These are phyloP conservation scores for Plasmodium gaboni DNA, from an alignment of 169 alveolate species.

Conservation along the genomic window DNA sequence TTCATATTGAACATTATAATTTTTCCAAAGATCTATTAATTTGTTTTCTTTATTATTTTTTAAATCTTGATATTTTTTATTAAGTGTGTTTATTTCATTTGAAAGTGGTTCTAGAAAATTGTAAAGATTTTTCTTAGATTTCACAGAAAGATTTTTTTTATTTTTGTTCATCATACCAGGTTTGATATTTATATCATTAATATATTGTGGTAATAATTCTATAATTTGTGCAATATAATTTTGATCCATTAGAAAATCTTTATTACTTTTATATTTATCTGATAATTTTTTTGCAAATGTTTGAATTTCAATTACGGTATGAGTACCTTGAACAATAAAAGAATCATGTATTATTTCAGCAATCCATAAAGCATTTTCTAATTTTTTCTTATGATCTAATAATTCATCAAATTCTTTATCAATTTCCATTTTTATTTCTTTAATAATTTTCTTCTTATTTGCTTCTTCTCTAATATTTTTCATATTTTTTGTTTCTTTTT, in stretches of 20 bases:
- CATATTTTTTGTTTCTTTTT: slow-evolving; percentile 71
- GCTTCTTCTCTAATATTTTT: slow-evolving; percentile 70
- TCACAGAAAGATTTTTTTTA: slow-evolving; percentile 43
- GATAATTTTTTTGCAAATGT: slow-evolving; percentile 51
- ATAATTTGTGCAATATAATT: slow-evolving; percentile 20
- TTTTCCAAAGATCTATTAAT: slow-evolving; percentile 67
- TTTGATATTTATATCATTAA: slow-evolving; percentile 43
- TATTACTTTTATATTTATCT: slow-evolving; percentile 62
- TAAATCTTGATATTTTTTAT: slow-evolving; percentile 31
- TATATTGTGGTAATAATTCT: slow-evolving; percentile 39
- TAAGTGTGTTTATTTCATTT: slow-evolving; percentile 23
- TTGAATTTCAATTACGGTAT: slow-evolving; percentile 43
- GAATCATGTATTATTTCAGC: slow-evolving; percentile 69
- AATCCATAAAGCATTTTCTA: slow-evolving; percentile 72
- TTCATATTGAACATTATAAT: slow-evolving; percentile 55
- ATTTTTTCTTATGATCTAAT: slow-evolving; percentile 60
- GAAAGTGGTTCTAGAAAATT: slow-evolving; percentile 61
- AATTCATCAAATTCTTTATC: slow-evolving; percentile 57
- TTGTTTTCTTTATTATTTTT: slow-evolving; percentile 58
- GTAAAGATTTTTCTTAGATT: slow-evolving; percentile 39
- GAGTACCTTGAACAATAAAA: slow-evolving; percentile 56
- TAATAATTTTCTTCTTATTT: slow-evolving; percentile 54
- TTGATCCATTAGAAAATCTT: slow-evolving; percentile 51
- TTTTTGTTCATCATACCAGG: slow-evolving; percentile 46
- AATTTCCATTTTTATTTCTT: slow-evolving; percentile 47